Percentiles rank a stretch among this genome's conserved stretches.
Conservation (phyloP, 768 basidiomycete species). For the Cubamyces sp. region DNA sequence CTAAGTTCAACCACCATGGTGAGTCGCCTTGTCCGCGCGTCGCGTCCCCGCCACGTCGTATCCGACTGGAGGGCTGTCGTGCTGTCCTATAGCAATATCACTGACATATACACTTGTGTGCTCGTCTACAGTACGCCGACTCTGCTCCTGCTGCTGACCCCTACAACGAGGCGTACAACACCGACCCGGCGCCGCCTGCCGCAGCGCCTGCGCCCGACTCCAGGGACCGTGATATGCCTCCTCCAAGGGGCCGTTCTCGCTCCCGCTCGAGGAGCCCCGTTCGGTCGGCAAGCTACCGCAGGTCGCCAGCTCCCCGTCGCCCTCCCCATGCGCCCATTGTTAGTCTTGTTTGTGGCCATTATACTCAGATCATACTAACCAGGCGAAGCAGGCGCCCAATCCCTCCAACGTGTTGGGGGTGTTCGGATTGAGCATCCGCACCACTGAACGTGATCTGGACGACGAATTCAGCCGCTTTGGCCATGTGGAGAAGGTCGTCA, state of each 20-base stretch:
- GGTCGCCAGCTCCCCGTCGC: slow-evolving; percentile 59
- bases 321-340: slow-evolving; percentile 78
- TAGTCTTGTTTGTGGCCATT: slow-evolving; percentile 38
- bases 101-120: neutral
- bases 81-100: neutral
- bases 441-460: slow-evolving; percentile 90
- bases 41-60: slow-evolving; percentile 19
- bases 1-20: slow-evolving; percentile 64
- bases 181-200: slow-evolving; percentile 52
- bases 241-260: slow-evolving; percentile 70
- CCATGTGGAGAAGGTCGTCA: slow-evolving; percentile 91
- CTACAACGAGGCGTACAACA: slow-evolving; percentile 82
- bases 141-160: slow-evolving; percentile 65
- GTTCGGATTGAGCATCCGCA: slow-evolving; percentile 97
- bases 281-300: slow-evolving; percentile 51
- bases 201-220: slow-evolving; percentile 43
- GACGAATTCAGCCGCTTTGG: slow-evolving; percentile 92
- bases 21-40: slow-evolving; percentile 37
- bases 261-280: slow-evolving; percentile 74
- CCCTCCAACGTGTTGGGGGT: slow-evolving; percentile 91
- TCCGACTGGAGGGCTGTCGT: slow-evolving; percentile 1
- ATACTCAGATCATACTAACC: slow-evolving; percentile 39
- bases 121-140: slow-evolving; percentile 63
- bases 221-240: slow-evolving; percentile 57
- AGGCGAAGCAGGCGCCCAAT: slow-evolving; percentile 74